phyloP scores from a whole-genome alignment of 1,284 basidiomycete genomes.

The Marasmius oreades region DNA sequence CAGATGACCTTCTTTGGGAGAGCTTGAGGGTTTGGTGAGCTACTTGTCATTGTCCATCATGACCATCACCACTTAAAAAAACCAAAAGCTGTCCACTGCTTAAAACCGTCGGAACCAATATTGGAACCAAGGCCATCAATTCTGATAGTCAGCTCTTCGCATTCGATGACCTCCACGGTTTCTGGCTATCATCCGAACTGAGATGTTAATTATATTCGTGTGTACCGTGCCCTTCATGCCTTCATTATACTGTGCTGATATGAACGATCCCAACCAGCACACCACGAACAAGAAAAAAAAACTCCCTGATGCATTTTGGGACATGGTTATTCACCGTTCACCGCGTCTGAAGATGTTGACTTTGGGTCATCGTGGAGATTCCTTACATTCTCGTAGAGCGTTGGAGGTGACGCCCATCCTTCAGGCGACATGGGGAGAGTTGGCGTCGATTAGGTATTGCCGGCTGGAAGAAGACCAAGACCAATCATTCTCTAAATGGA shows the following conservation, averaged over 20 bases:
- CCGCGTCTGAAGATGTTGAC: constrained; percentile 41
- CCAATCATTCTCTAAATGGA: constrained; percentile 3
- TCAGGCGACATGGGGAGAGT: constrained; percentile 41
- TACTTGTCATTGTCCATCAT: neutral
- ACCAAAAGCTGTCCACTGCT: constrained; percentile 42
- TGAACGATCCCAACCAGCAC: too few relatives aligned
- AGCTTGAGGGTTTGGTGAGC: constrained; percentile 41
- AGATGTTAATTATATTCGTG: constrained; percentile 25
- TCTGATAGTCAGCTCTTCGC: constrained; percentile 47
- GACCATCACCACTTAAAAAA: neutral
- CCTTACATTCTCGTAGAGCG: constrained; percentile 26
- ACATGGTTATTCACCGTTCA: constrained; percentile 47
- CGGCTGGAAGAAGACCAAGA: constrained; percentile 25
- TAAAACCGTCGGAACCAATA: constrained; percentile 39
- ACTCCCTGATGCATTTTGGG: constrained; percentile 36
- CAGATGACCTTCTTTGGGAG: constrained; percentile 49
- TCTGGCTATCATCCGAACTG: constrained; percentile 44
- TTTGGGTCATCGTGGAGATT: constrained; percentile 36
- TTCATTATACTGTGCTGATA: too few relatives aligned
- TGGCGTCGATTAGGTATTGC: constrained; percentile 41
- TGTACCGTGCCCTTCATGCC: too few relatives aligned
- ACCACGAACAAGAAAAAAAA: constrained; percentile 9
- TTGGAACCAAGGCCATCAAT: constrained; percentile 40
- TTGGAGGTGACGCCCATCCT: constrained; percentile 36
- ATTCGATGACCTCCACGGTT: constrained; percentile 42